phyloP scores from a whole-genome alignment of 2,329 filamentous ascomycete genomes.

The Fusarium domesticum region DNA sequence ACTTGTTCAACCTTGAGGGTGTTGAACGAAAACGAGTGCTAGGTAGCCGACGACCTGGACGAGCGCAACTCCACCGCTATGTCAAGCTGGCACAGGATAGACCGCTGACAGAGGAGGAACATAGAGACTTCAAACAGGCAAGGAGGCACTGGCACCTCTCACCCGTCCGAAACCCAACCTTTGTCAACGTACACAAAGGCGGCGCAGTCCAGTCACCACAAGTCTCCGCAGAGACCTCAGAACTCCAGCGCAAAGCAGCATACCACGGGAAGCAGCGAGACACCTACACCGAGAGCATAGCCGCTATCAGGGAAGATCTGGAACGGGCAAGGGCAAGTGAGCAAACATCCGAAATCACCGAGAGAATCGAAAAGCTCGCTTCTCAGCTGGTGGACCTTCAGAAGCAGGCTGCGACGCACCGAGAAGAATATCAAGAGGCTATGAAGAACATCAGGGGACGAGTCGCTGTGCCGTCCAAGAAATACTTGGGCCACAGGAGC shows the following conservation, averaged over 20 bases:
- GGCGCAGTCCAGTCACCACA: constrained; percentile 13
- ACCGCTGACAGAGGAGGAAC: constrained; percentile 33
- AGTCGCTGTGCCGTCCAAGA: constrained; percentile 27
- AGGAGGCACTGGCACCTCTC: constrained; percentile 33
- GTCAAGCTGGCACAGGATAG: constrained; percentile 30
- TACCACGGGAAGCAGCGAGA: constrained; percentile 33
- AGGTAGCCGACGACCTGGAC: constrained; percentile 33
- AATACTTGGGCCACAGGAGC: constrained; percentile 26
- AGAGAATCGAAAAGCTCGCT: constrained; percentile 5
- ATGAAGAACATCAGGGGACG: constrained; percentile 33
- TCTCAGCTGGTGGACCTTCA: constrained; percentile 24
- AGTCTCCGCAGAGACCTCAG: constrained; percentile 23
- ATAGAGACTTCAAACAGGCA: constrained; percentile 36
- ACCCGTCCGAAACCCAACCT: constrained; percentile 26
- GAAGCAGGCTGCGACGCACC: constrained; percentile 27
- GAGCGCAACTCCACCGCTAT: constrained; percentile 35
- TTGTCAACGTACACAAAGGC: constrained; percentile 18
- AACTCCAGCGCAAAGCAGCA: constrained; percentile 28
- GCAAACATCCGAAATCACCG: background rate
- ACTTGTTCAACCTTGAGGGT: constrained; percentile 33
- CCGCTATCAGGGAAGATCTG: constrained; percentile 15
- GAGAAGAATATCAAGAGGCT: constrained; percentile 21
- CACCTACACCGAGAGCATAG: constrained; percentile 27
- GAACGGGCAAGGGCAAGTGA: background rate
- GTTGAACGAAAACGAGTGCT: constrained; percentile 29